A percentile compares a stretch with the other conserved stretches of the same genome.
Conservation (phyloP, 2,329 filamentous ascomycete genomes). For the Periconia digitata region DNA sequence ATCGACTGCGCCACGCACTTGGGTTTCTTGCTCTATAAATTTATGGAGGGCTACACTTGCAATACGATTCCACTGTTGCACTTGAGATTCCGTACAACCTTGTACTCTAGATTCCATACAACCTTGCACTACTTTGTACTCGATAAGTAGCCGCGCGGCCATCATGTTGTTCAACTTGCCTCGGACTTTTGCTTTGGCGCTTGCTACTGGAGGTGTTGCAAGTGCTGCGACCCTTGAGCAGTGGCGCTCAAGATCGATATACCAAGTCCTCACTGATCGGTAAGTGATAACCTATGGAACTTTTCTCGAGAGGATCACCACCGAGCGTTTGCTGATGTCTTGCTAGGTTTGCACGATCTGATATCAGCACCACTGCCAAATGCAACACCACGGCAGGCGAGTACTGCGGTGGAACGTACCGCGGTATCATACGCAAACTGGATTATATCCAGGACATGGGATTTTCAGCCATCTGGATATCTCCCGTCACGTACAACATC, state of each 20-base stretch:
- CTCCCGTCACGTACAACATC: conserved; percentile 48
- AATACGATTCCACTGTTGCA: not conserved
- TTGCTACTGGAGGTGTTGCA: not conserved
- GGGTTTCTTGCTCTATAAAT: not conserved
- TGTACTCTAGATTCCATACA: no score
- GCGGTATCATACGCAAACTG: conserved; percentile 45
- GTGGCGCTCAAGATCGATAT: conserved; percentile 45
- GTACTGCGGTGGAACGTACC: conserved; percentile 53
- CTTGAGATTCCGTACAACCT: not conserved
- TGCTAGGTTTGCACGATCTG: conserved; percentile 41
- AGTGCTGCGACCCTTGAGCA: conserved; percentile 35
- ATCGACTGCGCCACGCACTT: not conserved
- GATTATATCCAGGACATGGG: conserved; percentile 54
- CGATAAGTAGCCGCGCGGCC: not conserved
- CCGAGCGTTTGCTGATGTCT: not conserved
- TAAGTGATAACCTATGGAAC: conserved; percentile 18
- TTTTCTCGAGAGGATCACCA: conserved; percentile 10
- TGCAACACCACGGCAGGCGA: conserved; percentile 37
- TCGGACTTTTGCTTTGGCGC: not conserved
- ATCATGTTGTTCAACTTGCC: not conserved
- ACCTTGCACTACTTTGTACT: no score
- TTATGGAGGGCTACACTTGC: not conserved
- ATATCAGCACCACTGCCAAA: conserved; percentile 43
- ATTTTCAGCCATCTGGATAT: conserved; percentile 47
- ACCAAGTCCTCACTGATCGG: conserved; percentile 40